Base-by-base conservation (phyloP, 148 eudicot genomes). In the Drosera capensis region DNA sequence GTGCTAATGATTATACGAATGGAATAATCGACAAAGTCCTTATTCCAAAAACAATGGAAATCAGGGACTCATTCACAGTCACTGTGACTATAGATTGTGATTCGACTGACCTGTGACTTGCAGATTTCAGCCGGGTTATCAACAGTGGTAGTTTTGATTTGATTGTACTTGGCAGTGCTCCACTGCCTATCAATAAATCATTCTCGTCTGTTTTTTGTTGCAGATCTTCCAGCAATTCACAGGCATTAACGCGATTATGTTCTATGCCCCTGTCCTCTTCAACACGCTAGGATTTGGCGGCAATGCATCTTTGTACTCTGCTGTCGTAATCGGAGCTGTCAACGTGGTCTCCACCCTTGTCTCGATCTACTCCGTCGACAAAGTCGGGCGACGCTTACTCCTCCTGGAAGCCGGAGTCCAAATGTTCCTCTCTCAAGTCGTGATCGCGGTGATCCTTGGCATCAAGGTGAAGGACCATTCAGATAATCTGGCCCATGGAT, bases 181-280 rank as follows among this genome's bases (percentile, higher is more conserved):
- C n/a, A n/a, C n/a, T n/a, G n/a, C n/a, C n/a, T n/a, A n/a, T n/a
- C n/a, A n/a, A n/a, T n/a, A n/a, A n/a, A n/a, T n/a, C n/a, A n/a
- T n/a, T n/a, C n/a, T n/a, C n/a, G n/a, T n/a, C n/a, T n/a, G n/a
- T n/a, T n/a, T n/a, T n/a, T 41, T 41, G 17, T 7, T 17, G 24
- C 77, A 85, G 92, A 53, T 80, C 5, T 86, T 86, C 75, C 94
- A 86, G 34, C 96, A 86, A 57, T 70, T 71, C 31, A 86, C 96
- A 0, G 96, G 96, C 11, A 86, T 86, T 55, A 86, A 82, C 40
- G 94, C 96, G 0, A 86, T 86, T 25, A 79, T 86, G 88, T 86
- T 86, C 51, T 86, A 86, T 31, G 85, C 96, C 0, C 96, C 96
- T 0, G 96, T 86, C 2, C 62, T 86, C 14, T 82, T 86, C 55